Percentiles rank a stretch among this genome's conserved stretches.
phyloP scores from a whole-genome alignment of 2,329 filamentous ascomycete species.

The Colletotrichum paranaense region DNA sequence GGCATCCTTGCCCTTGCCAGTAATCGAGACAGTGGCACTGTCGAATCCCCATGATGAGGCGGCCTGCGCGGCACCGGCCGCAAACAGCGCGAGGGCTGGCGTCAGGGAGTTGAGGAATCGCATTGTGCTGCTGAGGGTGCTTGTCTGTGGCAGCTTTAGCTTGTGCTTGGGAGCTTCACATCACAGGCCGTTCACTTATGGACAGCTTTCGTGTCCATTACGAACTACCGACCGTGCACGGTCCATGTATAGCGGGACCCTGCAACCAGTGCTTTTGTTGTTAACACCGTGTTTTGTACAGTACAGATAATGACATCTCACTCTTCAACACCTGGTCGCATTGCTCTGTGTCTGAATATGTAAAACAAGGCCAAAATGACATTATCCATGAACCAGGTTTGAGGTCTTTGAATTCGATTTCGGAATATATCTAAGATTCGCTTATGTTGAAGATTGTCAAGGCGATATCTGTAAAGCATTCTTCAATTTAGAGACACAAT shows the following conservation, averaged over 20 bases:
- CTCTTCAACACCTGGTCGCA: too few relatives aligned
- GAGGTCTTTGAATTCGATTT: neutral
- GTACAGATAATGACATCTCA: neutral
- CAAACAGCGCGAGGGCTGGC: conserved; percentile 57
- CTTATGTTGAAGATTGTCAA: too few relatives aligned
- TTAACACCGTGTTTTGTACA: neutral
- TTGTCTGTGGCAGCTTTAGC: conserved; percentile 35
- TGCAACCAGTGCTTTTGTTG: neutral
- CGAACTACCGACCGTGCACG: conserved; percentile 32
- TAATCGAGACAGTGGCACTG: conserved; percentile 75
- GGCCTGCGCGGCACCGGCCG: conserved; percentile 62
- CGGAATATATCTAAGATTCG: too few relatives aligned
- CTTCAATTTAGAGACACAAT: neutral
- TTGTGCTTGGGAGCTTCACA: conserved; percentile 33
- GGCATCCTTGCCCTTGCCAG: conserved; percentile 72
- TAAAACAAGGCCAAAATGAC: neutral
- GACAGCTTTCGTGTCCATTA: conserved; percentile 38
- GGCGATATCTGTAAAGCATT: neutral
- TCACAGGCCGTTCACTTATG: conserved; percentile 30
- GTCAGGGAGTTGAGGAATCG: conserved; percentile 53
- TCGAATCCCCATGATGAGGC: conserved; percentile 78
- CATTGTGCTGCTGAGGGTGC: conserved; percentile 46
- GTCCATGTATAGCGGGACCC: conserved; percentile 10
- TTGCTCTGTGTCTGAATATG: too few relatives aligned
- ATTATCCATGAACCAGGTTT: neutral